Evolutionary conservation across 768 basidiomycete genomes (phyloP).

Genomic region (Macrolepiota dolichaula): DNA sequence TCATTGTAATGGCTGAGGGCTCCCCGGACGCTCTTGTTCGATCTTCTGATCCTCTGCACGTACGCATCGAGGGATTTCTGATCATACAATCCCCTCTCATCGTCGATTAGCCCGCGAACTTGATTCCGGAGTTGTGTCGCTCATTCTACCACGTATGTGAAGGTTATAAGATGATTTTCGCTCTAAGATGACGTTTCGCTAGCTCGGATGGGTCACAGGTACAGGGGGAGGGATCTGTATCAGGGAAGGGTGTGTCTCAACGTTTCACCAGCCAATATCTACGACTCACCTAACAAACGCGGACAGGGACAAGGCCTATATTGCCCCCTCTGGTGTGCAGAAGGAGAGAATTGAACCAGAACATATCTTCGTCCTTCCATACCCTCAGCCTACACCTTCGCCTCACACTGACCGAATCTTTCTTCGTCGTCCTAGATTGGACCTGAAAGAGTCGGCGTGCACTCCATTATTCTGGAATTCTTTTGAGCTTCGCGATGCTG

Average conservation of each 20-base stretch:
- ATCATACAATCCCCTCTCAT: not conserved
- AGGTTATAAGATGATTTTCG: not conserved
- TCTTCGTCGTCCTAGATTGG: constrained; percentile 65
- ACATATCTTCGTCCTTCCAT: constrained; percentile 89
- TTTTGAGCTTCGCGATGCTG: constrained; percentile 73
- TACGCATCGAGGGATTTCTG: constrained; percentile 25
- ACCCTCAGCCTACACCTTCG: constrained; percentile 57
- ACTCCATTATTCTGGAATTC: constrained; percentile 94
- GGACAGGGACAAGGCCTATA: constrained; percentile 70
- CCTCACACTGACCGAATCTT: constrained; percentile 72
- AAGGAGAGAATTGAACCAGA: constrained; percentile 80
- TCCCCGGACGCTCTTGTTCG: constrained; percentile 49
- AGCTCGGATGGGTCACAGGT: constrained; percentile 90
- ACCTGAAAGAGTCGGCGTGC: constrained; percentile 83
- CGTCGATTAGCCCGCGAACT: constrained; percentile 72
- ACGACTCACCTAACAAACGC: not conserved
- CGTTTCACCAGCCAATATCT: not conserved
- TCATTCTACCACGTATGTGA: constrained; percentile 64
- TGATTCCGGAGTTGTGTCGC: constrained; percentile 82
- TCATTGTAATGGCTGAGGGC: constrained; percentile 19
- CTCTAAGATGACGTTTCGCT: not conserved
- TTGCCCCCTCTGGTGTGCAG: constrained; percentile 88
- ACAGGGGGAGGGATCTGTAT: constrained; percentile 84
- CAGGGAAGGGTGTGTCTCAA: constrained; percentile 50
- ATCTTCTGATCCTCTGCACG: constrained; percentile 63